phyloP scores from a whole-genome alignment of 306 rosid species.

The Fragaria ananassa region DNA sequence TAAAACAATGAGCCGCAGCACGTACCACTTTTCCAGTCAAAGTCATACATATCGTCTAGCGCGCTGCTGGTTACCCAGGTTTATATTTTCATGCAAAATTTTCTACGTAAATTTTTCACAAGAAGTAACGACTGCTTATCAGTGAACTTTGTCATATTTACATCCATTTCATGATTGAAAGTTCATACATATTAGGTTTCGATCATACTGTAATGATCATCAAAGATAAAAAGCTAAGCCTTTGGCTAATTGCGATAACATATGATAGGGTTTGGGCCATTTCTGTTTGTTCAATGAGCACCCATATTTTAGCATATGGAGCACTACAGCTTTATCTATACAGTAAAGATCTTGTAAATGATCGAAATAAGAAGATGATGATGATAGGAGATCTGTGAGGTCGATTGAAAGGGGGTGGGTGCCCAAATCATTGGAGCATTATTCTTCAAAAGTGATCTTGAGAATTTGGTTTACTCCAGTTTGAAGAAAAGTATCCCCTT shows the following conservation, averaged over 20 bases:
- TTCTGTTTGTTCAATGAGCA: conserved; percentile 30
- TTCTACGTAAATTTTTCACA: not conserved
- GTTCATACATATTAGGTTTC: conserved; percentile 20
- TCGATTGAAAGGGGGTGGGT: conserved; percentile 39
- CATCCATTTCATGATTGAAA: conserved; percentile 41
- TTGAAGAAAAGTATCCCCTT: conserved; percentile 69
- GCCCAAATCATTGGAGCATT: conserved; percentile 73
- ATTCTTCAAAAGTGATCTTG: conserved; percentile 29
- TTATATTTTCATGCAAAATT: conserved; percentile 24
- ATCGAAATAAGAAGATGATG: not conserved
- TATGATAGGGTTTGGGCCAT: conserved; percentile 45
- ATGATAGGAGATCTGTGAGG: conserved; percentile 24
- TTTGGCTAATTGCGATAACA: conserved; percentile 21
- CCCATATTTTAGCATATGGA: conserved; percentile 20
- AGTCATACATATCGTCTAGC: conserved; percentile 25
- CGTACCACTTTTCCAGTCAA: conserved; percentile 27
- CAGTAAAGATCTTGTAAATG: not conserved
- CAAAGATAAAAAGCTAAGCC: conserved; percentile 34
- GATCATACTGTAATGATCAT: conserved; percentile 31
- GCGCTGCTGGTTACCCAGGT: conserved; percentile 3
- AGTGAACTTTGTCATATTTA: conserved; percentile 31
- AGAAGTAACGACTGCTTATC: not conserved
- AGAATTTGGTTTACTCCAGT: conserved; percentile 45
- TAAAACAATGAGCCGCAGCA: conserved; percentile 11
- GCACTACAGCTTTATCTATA: conserved; percentile 17